These are phyloP conservation scores for Suillus discolor DNA, from an alignment of 768 basidiomycete species.

Conservation along the genomic window DNA sequence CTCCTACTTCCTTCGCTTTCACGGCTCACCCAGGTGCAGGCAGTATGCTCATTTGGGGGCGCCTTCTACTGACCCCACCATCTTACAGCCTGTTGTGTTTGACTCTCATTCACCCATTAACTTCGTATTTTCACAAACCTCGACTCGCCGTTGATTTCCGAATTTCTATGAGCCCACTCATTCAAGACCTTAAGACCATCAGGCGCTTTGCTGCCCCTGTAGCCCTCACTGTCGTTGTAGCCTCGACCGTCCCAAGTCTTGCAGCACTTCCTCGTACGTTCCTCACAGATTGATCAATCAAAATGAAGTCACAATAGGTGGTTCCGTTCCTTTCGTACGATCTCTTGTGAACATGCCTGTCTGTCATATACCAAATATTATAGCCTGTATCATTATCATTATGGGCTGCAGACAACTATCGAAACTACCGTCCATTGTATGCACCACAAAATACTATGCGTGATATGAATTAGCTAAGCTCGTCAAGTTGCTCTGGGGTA, in stretches of 20 bases:
- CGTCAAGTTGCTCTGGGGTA: background rate
- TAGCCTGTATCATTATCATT: too few relatives aligned
- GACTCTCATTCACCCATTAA: background rate
- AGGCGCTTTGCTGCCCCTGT: background rate
- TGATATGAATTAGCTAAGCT: background rate
- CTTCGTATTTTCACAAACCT: background rate
- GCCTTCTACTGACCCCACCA: background rate
- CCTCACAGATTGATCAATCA: background rate
- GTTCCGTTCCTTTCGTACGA: too few relatives aligned
- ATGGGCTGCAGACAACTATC: too few relatives aligned
- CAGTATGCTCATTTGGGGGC: background rate
- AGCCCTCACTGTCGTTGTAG: background rate
- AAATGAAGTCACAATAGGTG: too few relatives aligned
- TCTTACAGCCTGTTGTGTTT: background rate
- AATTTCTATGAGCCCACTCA: background rate
- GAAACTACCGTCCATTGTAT: too few relatives aligned
- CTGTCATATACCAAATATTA: too few relatives aligned
- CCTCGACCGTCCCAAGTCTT: background rate
- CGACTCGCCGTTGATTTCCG: background rate
- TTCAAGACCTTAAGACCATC: background rate
- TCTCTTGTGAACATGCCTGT: too few relatives aligned
- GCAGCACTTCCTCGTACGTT: background rate
- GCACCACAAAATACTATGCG: background rate
- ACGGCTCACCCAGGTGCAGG: constrained; percentile 3
- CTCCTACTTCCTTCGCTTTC: background rate